Evolutionary conservation across 345 rosid species (phyloP), one percentile per base, ranked within the genome.

Genomic region (Moricandia arvensis): DNA sequence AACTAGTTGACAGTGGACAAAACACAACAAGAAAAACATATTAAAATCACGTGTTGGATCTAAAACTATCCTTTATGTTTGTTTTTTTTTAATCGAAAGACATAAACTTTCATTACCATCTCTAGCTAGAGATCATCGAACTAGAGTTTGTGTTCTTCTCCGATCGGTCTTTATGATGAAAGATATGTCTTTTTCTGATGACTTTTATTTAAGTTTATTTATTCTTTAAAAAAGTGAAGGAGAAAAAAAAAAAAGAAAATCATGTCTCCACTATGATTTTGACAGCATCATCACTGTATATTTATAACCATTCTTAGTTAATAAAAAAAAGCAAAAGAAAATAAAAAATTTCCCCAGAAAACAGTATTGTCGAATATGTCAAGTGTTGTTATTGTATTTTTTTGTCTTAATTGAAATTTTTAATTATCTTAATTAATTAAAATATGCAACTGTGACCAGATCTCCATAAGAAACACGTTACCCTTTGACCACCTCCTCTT

Each of bases 381-480:
- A 71, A 77, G 72, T 77, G 60, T 60, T 16, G n/a, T n/a, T n/a
- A n/a, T n/a, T n/a, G n/a, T n/a, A 73, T 35, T 62, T 2, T 27
- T 34, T 10, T 34, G 66, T 26, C 66, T 9, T 61, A 61, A 59
- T 59, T 30, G 2, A 61, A 61, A 17, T 16, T n/a, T 45, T 16
- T 13, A 13, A 47, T 21, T 21, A 15, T 49, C n/a, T 3, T 12
- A 13, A 54, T 34, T 55, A 55, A 55, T 33, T 31, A 33, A 62
- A 62, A 27, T 38, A 43, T 13, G 26, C 4, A 0, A 5, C 7
- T 17, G 18, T 5, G 73, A 78, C 73, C 76, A 77, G 77, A 77
- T 78, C 77, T 78, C 77, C 73, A 78, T 78, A 66, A 78, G 58
- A 66, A 78, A 66, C 77, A 78, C 81, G 77, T 78, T 72, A 78